These are phyloP conservation scores for Haematococcus lacustris DNA, from an alignment of 139 green algal genomes.

Conservation along the genomic window DNA sequence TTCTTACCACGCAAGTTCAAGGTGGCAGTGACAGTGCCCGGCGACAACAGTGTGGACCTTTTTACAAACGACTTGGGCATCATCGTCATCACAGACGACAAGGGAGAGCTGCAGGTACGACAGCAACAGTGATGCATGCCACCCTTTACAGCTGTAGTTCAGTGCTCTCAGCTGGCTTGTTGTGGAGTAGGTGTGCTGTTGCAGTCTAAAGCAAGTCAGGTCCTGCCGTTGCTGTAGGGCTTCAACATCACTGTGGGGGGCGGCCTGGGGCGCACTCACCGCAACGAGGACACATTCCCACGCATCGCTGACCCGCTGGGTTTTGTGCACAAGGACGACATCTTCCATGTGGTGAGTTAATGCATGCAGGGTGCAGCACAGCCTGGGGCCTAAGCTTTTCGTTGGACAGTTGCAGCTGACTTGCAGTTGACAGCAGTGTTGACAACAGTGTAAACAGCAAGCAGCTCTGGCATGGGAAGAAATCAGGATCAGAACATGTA, in stretches of 20 bases:
- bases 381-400: too few species aligned
- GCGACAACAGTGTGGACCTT: slow-evolving; percentile 94
- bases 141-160: neutral
- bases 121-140: neutral
- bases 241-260: slow-evolving; percentile 93
- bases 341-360: slow-evolving; percentile 92
- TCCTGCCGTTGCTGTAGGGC: slow-evolving; percentile 46
- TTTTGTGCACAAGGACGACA: slow-evolving; percentile 91
- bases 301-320: slow-evolving; percentile 84
- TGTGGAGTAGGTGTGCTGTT: neutral
- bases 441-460: too few species aligned
- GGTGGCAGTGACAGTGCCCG: slow-evolving; percentile 80
- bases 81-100: slow-evolving; percentile 75
- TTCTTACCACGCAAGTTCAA: slow-evolving; percentile 99
- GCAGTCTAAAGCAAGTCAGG: neutral
- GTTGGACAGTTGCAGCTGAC: too few species aligned
- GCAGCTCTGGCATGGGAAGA: too few species aligned
- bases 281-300: slow-evolving; percentile 86
- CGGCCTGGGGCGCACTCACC: slow-evolving; percentile 90
- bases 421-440: too few species aligned
- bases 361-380: too few species aligned
- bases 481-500: too few species aligned
- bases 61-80: slow-evolving; percentile 94
- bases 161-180: neutral
- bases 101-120: slow-evolving; percentile 51